Conservation (phyloP, 345 rosid species). For the Hypericum androsaemum region DNA sequence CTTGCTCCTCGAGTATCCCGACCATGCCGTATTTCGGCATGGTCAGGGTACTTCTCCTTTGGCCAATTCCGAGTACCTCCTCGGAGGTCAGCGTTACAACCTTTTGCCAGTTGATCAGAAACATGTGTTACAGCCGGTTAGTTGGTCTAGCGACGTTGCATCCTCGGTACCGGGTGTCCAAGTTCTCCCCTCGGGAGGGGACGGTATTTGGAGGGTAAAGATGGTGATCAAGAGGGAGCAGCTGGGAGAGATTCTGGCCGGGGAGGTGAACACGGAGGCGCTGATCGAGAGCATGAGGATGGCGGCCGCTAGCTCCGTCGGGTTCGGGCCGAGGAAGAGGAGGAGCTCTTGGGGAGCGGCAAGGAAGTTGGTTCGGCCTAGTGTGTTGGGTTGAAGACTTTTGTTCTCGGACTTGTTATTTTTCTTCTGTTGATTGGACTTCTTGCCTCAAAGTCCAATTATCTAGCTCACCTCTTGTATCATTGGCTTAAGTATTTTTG, state of each 20-base stretch:
- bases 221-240: conserved; percentile 46
- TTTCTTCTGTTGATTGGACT: too few relatives aligned
- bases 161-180: conserved; percentile 25
- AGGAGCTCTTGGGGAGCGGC: conserved; percentile 20
- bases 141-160: conserved; percentile 1
- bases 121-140: conserved; percentile 7
- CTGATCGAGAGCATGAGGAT: conserved; percentile 60
- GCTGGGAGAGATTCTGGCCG: conserved; percentile 57
- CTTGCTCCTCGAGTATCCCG: conserved; percentile 27
- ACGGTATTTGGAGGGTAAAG: conserved; percentile 72
- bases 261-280: conserved; percentile 50
- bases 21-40: conserved; percentile 28
- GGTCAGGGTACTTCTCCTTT: conserved; percentile 23
- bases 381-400: too few relatives aligned
- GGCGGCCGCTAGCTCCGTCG: conserved; percentile 41
- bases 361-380: conserved; percentile 19
- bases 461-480: too few relatives aligned
- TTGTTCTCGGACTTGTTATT: too few relatives aligned
- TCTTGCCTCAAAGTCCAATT: too few relatives aligned
- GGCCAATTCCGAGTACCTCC: conserved; percentile 23
- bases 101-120: conserved; percentile 36
- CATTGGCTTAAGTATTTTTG: too few relatives aligned
- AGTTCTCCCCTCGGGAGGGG: conserved; percentile 41
- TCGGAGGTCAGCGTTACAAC: conserved; percentile 30
- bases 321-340: conserved; percentile 14